Evolutionary conservation across 169 alveolate genomes (phyloP).

Genomic region (Plasmodium falciparum): DNA sequence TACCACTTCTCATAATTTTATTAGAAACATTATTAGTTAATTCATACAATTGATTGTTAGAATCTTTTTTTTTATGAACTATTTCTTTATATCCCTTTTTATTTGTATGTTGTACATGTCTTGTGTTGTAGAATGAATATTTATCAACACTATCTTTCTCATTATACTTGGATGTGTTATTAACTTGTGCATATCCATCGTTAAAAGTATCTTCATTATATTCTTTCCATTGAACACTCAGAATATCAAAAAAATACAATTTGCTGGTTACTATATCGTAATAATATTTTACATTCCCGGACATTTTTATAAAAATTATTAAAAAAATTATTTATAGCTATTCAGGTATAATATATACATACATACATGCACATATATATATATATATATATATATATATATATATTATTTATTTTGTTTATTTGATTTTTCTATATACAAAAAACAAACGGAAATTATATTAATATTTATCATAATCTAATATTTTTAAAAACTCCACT

Average conservation of each 20-base stretch:
- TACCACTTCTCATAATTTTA: slow-evolving; percentile 6
- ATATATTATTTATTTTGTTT: too few relatives aligned
- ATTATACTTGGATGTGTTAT: not conserved
- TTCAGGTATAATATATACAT: too few relatives aligned
- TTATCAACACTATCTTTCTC: not conserved
- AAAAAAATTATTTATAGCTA: too few relatives aligned
- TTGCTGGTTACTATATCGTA: slow-evolving; percentile 38
- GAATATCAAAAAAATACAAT: slow-evolving; percentile 63
- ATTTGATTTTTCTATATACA: too few relatives aligned
- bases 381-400: not conserved
- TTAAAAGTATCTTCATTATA: slow-evolving; percentile 2
- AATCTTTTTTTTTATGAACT: not conserved
- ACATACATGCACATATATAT: not conserved
- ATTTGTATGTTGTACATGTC: not conserved
- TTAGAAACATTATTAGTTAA: slow-evolving; percentile 7
- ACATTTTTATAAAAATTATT: slow-evolving; percentile 16
- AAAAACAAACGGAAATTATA: too few relatives aligned
- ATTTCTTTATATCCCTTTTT: slow-evolving; percentile 1
- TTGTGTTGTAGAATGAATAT: not conserved
- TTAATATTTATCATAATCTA: too few relatives aligned
- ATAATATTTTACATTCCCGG: slow-evolving; percentile 33
- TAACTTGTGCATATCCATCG: not conserved
- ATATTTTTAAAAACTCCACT: too few relatives aligned
- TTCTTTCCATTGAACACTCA: slow-evolving; percentile 50
- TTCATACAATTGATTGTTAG: slow-evolving; percentile 9